Base-by-base conservation (phyloP, 352 stramenopile genomes). In the Globisporangium heterothallicum region DNA sequence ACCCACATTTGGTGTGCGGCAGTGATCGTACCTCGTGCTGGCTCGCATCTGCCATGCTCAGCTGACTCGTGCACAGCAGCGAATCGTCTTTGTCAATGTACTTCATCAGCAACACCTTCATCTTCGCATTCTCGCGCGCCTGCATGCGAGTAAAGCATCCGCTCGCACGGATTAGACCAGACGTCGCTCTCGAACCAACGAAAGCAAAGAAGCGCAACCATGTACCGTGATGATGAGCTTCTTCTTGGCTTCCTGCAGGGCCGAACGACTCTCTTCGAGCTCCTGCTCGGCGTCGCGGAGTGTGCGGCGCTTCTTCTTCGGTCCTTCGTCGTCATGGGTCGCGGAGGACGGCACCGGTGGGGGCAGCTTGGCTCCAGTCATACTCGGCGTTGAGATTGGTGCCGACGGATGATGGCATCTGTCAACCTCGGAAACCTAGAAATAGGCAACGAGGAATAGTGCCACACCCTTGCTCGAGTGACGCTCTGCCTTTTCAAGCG, bases 21-120 rank as follows among this genome's bases (percentile, higher is more conserved):
- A 43, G 0, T 27, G 32, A 29, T 25, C 3, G 7, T 34, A 56
- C 61, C 66, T 67, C 65, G 72, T 62, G 43, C 25, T 64, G 44
- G 13, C 53, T 64, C 14, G 32, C 14, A 16, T 52, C 54, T 19
- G 54, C 53, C 44, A 75, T 66, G 50, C 75, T 91, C 49, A 93
- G 54, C 60, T 93, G 83, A 38, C 79, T 90, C 45, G 77, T 78
- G 56, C 74, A 79, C 44, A 90, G 48, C 25, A 94, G 61, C 52
- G 79, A 88, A 51, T 92, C 75, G 56, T 92, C 83, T 48, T 85
- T 86, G 19, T 94, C 77, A 42, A 94, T 88, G 67, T 94, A 92
- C 45, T 86, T 88, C 75, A 89, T 82, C 22, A 94, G 65, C 49
- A 92, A 42, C 53, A 92, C 81, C 54, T 88, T 89, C 73, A 92